Evolutionary conservation across 805 yeast genomes (phyloP).

Genomic region (Schizosaccharomyces pombe): DNA sequence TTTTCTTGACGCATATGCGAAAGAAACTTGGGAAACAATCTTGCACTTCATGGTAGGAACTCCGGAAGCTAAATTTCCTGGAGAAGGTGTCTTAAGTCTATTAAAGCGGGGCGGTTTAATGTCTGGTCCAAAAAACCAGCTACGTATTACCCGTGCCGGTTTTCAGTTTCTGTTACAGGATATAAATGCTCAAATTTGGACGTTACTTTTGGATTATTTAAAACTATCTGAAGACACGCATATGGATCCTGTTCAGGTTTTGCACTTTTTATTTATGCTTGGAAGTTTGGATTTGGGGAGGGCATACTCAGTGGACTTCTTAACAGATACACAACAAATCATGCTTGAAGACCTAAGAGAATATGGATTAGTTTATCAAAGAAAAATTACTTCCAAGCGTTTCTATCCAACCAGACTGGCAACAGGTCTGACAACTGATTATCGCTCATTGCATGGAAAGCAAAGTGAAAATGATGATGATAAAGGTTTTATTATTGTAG

Average conservation of each 20-base stretch:
- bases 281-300: conserved; percentile 83
- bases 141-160: conserved; percentile 63
- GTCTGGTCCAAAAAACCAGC: conserved; percentile 20
- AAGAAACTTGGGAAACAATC: conserved; percentile 80
- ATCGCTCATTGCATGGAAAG: not conserved
- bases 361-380: conserved; percentile 68
- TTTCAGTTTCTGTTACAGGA: conserved; percentile 87
- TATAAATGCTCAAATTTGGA: conserved; percentile 86
- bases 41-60: conserved; percentile 96
- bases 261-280: conserved; percentile 76
- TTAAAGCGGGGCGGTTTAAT: conserved; percentile 64
- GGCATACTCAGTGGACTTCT: conserved; percentile 46
- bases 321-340: conserved; percentile 57
- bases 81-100: conserved; percentile 57
- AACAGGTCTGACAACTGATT: conserved; percentile 51
- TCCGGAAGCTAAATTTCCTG: conserved; percentile 41
- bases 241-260: conserved; percentile 90
- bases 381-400: conserved; percentile 26
- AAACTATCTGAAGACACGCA: conserved; percentile 60
- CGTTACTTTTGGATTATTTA: conserved; percentile 63
- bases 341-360: conserved; percentile 80
- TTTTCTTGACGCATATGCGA: conserved; percentile 57
- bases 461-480: conserved; percentile 14
- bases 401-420: conserved; percentile 85
- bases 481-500: conserved; percentile 58